Base-by-base conservation (phyloP, 495 filamentous ascomycete genomes). In the Penicillium pancosmium region DNA sequence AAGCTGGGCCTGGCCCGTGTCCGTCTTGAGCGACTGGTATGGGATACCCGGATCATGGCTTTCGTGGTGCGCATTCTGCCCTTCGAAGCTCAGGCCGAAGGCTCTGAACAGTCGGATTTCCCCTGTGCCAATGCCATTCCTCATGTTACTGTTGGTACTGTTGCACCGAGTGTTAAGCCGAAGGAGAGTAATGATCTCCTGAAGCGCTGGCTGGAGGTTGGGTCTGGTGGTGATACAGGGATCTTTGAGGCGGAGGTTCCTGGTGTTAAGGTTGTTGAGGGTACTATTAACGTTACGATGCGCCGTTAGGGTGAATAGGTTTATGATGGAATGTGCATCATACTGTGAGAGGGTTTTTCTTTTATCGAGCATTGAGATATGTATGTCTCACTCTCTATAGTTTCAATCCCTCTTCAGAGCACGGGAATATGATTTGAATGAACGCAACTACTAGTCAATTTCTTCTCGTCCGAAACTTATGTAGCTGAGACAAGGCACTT, bases 151-250 rank as follows among this genome's bases (percentile, higher is more conserved):
- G 80, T 97, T 16, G 94, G 94, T 3, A 98, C 94, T 1, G 83
- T 84, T 21, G 74, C 81, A 55, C 73, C 78, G 54, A 64, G 76
- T 7, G 84, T 98, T 61, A 97, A 97, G 75, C 94, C 94, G 2
- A 91, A 88, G 77, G 93, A 98, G 78, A 93, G 92, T 65, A 98
- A 98, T 65, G 87, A 91, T 57, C 67, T 98, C 67, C 72, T 98
- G 52, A 71, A 77, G 58, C 72, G 79, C 44, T 97, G 91, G 92
- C 55, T 84, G 60, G 64, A 80, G 62, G 64, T 71, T 18, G 85
- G 83, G 0, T 81, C 73, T 25, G 80, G 80, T 5, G 73, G 67
- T 25, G 70, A 74, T 11, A 82, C 71, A 16, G 84, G 84, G 0
- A 78, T 82, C 25, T 75, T 65, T 52, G 80, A 82, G 64, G 66